Percentiles rank a stretch among this genome's conserved stretches.
Evolutionary conservation across 176 grass and related monocot genomes (phyloP).

Genomic region (Tillandsia fasciculata): DNA sequence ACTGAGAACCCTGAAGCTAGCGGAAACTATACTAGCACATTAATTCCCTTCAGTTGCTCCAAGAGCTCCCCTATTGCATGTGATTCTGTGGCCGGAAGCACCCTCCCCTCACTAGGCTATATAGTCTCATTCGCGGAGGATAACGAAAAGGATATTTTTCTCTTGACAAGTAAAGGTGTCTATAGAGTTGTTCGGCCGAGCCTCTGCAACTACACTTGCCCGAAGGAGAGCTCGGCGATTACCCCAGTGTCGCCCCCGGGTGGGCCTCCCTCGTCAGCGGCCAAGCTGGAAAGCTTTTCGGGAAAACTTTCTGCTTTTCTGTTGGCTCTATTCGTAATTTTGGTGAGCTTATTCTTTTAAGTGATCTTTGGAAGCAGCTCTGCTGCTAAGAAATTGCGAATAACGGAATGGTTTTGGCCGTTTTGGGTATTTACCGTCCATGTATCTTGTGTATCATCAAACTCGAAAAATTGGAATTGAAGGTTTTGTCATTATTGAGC

Average conservation of each 20-base stretch:
- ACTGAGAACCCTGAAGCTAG: conserved; percentile 47
- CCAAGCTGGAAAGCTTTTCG: background rate
- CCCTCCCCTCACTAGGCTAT: conserved; percentile 65
- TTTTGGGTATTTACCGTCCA: background rate
- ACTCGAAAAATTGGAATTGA: too few species aligned
- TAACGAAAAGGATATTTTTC: conserved; percentile 54
- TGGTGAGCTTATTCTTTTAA: conserved; percentile 19
- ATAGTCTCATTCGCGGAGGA: conserved; percentile 76
- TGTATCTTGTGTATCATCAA: too few species aligned
- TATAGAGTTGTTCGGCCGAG: conserved; percentile 69
- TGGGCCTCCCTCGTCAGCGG: background rate
- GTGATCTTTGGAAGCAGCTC: background rate
- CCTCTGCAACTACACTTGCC: conserved; percentile 49
- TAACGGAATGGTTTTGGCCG: too few species aligned
- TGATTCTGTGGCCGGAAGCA: conserved; percentile 42
- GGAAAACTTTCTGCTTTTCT: background rate
- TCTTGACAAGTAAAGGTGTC: conserved; percentile 77
- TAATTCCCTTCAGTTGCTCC: conserved; percentile 45
- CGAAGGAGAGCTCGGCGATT: conserved; percentile 41
- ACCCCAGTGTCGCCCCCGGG: conserved; percentile 6
- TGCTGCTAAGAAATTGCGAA: background rate
- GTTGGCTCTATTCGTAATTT: background rate
- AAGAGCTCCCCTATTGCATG: conserved; percentile 64
- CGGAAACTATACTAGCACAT: conserved; percentile 34
- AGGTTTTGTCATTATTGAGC: too few species aligned